Evolutionary conservation across 73 alveolate genomes (phyloP), one percentile per base, ranked within the genome.

Genomic region (Urostyla sp.): DNA sequence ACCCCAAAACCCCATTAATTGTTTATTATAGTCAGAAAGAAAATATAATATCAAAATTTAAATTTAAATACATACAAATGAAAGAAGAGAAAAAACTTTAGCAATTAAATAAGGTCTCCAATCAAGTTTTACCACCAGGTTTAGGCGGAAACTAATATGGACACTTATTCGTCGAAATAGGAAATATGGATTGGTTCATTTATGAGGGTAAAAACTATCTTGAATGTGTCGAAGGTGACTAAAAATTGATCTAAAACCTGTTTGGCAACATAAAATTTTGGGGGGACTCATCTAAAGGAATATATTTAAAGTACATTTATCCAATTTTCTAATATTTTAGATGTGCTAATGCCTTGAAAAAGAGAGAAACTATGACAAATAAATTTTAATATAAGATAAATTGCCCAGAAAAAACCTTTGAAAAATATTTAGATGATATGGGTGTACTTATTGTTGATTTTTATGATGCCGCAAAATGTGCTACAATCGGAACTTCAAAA

Each of bases 371-470:
- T 24, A 30, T 36, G 34, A 43, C 90, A 8, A 80, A 80, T 38
- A 80, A 80, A 52, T 80, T 60, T 49, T 49, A 27, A 43, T 80
- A 52, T 51, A 75, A 50, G 37, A 35, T 80, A 0, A 28, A 35
- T 51, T 58, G 83, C 54, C 90, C 90, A 3, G 90, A 80, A 46
- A 80, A 51, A 30, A 72, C 80, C 21, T 80, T 80, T 63, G 90
- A 80, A 44, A 63, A 51, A 31, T 80, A 80, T 38, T 52, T 80
- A 0, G 90, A 80, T 53, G 90, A 80, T 27, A 80, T 80, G 90
- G 90, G 90, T 16, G 90, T 80, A 31, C 77, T 80, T 7, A 45
- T 56, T 35, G 28, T 80, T 0, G 69, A 66, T 34, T 46, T 80
- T 46, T 80, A 28, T 37, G 90, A 80, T 28, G 35, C 90, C 18